Base-by-base conservation (phyloP, 2,329 filamentous ascomycete species). In the Stylonectria norvegica region DNA sequence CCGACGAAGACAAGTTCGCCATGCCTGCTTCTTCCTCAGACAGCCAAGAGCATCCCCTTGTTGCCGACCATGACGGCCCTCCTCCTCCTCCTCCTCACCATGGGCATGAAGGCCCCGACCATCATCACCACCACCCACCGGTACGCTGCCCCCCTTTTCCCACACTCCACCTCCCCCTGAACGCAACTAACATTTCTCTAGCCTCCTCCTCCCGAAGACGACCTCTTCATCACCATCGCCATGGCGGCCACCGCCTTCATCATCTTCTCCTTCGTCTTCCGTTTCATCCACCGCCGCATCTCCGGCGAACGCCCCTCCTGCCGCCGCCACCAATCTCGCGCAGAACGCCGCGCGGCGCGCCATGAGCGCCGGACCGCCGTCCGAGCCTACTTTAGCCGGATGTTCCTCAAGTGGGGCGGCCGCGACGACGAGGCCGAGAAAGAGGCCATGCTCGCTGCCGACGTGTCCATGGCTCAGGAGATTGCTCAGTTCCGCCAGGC, bases 401-500 rank as follows among this genome's bases (percentile, higher is more conserved):
- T 70, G 15, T 46, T 68, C 27, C 46, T 53, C 29, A 58, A 61
- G 40, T 47, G 57, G 44, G 38, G 43, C 4, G 52, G 47, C 22
- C n/a, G n/a, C n/a, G 42, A 48, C 12, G 47, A 47, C 33, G 48
- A 52, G 5, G 56, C 52, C 10, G 50, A 56, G 40, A 53, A 58
- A 36, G 33, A 50, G 28, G 38, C 42, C 4, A 52, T 57, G 55
- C 51, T 50, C 11, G 20, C 19, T 15, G 43, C 48, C 36, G 38
- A 49, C 35, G 64, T 51, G 9, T 67, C 67, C 3, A 70, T 75
- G 66, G 69, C 72, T 47, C 65, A 73, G 49, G 72, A 75, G 51
- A 66, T 76, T 47, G 66, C 70, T 3, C 62, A 67, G 34, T 71
- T 76, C 56, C 65, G 72, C 2, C 63, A 64, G 36, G 72, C 67